Evolutionary conservation across 305 asterid genomes (phyloP), one percentile per base, ranked within the genome.

Genomic region (Solanum hybrid): DNA sequence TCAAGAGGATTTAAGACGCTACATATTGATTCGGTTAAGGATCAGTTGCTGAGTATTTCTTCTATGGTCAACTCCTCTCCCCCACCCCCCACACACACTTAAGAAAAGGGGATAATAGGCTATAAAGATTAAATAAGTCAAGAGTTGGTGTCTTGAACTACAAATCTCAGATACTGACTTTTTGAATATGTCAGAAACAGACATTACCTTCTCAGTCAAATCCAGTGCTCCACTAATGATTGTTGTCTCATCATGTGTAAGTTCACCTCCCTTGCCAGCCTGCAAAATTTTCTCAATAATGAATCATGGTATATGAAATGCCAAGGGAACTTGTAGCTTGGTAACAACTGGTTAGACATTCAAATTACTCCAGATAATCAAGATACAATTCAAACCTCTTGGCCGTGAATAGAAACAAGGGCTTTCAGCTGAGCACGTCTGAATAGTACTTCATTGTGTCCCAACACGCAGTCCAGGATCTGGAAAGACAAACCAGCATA

Each of bases 261-360:
- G 98, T 87, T 97, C 99, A 77, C 98, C 98, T 7, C 99, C 99
- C 92, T 96, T 96, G 26, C 99, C 99, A 72, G 97, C 99, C 99
- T 97, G 91, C 85, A 66, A 36, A 91, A 85, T 20, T 10, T 51
- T 84, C 42, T 51, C 87, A 84, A 84, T 27, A 84, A 32, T 20
- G 76, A 56, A 85, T 31, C 76, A 56, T 85, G 87, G 87, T 56
- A 3, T 31, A 51, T 10, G 31, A 31, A 31, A 85, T 29, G n/a
- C 42, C 75, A 51, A 85, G 64, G 76, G 46, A 85, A 85, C 27
- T 31, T 56, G 76, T 85, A 51, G 4, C 75, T 46, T 51, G 37
- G 22, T 85, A 31, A 27, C 40, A 14, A 51, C 42, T 17, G 5
- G 42, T 31, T 84, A 84, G 42, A 32, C 29, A 31, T 56, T 56